phyloP scores from a whole-genome alignment of 768 basidiomycete genomes.

The Kwoniella sp. region DNA sequence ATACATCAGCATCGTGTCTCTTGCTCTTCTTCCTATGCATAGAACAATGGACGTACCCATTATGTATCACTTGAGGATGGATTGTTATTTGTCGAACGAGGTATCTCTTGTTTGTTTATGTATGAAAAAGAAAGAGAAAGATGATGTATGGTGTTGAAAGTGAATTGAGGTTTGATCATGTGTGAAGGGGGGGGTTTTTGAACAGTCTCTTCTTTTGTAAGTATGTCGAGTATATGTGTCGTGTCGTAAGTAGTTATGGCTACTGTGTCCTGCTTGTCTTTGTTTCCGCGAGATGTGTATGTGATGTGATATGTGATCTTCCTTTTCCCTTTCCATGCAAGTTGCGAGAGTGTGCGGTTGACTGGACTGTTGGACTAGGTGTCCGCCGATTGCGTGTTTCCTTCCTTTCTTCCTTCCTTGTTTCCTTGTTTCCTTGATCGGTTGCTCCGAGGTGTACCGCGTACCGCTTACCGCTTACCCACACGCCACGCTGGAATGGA shows the following conservation, averaged over 20 bases:
- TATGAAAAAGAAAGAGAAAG: constrained; percentile 14
- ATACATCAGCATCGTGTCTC: constrained; percentile 4
- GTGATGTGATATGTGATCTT: neutral
- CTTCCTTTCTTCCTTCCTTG: neutral
- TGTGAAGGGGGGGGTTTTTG: constrained; percentile 4
- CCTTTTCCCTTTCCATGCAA: neutral
- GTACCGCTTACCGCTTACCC: no score
- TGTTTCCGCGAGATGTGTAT: neutral
- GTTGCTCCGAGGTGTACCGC: neutral
- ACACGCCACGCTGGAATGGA: no score
- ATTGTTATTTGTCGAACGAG: constrained; percentile 2
- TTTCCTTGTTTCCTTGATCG: neutral
- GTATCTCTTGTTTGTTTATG: constrained; percentile 12
- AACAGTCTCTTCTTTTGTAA: neutral
- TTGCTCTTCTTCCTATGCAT: constrained; percentile 18
- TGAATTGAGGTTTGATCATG: constrained; percentile 3
- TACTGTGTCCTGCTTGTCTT: no score
- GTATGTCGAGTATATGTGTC: constrained; percentile 19
- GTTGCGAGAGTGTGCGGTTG: neutral
- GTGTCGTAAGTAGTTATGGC: no score
- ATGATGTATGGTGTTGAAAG: constrained; percentile 9
- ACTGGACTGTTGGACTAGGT: neutral
- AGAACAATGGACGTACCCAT: constrained; percentile 38
- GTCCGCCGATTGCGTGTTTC: no score
- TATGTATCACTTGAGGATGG: constrained; percentile 5